These are phyloP conservation scores for Aspergillus puulaauensis DNA, from an alignment of 2,329 filamentous ascomycete genomes.

Conservation along the genomic window DNA sequence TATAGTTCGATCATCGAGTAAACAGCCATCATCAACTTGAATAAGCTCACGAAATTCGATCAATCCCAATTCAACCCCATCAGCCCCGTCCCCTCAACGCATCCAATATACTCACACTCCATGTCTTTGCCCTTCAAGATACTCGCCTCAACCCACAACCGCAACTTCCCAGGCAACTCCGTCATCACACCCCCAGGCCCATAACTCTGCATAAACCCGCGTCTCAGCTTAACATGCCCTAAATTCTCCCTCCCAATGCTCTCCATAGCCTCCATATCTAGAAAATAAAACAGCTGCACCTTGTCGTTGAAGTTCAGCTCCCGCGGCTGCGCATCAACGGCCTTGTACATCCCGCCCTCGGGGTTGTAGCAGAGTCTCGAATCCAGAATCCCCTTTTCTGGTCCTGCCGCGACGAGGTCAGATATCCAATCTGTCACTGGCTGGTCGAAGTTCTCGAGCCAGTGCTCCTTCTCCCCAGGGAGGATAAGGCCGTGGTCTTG, in stretches of 20 bases:
- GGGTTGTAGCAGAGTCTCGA: conserved; percentile 14
- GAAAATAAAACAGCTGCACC: conserved; percentile 19
- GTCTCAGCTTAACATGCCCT: conserved; percentile 13
- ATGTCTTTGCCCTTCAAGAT: conserved; percentile 14
- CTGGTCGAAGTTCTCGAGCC: conserved; percentile 14
- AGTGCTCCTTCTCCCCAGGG: conserved; percentile 7
- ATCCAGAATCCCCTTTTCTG: conserved; percentile 9
- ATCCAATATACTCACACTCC: conserved; percentile 21
- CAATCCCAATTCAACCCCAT: conserved; percentile 1
- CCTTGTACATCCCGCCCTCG: background rate
- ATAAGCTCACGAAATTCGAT: background rate
- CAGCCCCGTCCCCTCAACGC: conserved; percentile 18
- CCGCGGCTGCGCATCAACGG: background rate
- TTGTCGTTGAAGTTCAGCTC: conserved; percentile 16
- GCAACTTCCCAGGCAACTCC: conserved; percentile 1
- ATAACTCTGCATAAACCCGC: conserved; percentile 14
- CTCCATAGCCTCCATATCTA: conserved; percentile 17
- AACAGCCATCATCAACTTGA: too few species aligned
- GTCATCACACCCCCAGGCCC: conserved; percentile 9
- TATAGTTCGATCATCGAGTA: too few species aligned
- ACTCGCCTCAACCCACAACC: conserved; percentile 19
- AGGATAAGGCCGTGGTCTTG: conserved; percentile 17
- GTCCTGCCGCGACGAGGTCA: conserved; percentile 3
- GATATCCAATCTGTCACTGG: conserved; percentile 9
- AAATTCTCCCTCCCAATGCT: conserved; percentile 10